A percentile compares a stretch with the other conserved stretches of the same genome.
phyloP scores from a whole-genome alignment of 495 filamentous ascomycete species.

The Lindgomyces ingoldianus region DNA sequence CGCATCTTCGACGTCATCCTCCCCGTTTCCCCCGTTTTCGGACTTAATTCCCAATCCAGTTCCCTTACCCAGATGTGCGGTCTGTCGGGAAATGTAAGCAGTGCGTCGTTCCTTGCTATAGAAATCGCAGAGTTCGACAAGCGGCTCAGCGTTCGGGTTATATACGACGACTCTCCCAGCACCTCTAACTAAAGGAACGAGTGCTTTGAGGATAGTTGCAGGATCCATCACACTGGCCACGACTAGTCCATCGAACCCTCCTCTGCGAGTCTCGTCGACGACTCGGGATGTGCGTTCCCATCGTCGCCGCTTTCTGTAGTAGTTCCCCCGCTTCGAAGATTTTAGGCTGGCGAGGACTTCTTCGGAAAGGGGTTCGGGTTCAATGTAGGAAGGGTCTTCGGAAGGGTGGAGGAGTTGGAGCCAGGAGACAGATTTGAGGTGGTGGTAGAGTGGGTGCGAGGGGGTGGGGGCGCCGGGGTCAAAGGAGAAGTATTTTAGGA shows the following conservation, averaged over 20 bases:
- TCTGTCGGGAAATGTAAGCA: slow-evolving; percentile 58
- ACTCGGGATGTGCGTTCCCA: slow-evolving; percentile 67
- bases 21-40: slow-evolving; percentile 8
- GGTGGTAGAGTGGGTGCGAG: slow-evolving; percentile 74
- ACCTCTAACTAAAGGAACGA: slow-evolving; percentile 77
- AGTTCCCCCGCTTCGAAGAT: slow-evolving; percentile 71
- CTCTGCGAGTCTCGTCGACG: slow-evolving; percentile 70
- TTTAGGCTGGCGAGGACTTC: slow-evolving; percentile 66
- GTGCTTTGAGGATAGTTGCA: slow-evolving; percentile 67
- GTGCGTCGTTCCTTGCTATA: slow-evolving; percentile 75
- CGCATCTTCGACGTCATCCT: slow-evolving; percentile 32
- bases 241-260: slow-evolving; percentile 80
- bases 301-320: slow-evolving; percentile 83
- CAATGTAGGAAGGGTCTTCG: slow-evolving; percentile 68
- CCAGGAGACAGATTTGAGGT: slow-evolving; percentile 85
- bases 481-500: slow-evolving; percentile 85
- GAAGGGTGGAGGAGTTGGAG: slow-evolving; percentile 79
- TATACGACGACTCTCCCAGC: slow-evolving; percentile 85
- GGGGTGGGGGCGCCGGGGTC: slow-evolving; percentile 66
- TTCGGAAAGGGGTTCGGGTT: slow-evolving; percentile 56
- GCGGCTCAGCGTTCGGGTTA: slow-evolving; percentile 72
- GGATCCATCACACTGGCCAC: slow-evolving; percentile 80
- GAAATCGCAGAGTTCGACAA: slow-evolving; percentile 71
- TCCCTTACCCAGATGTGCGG: slow-evolving; percentile 5
- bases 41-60: slow-evolving; percentile 28